These are phyloP conservation scores for Olyra latifolia DNA, from an alignment of 176 grass and related monocot genomes.

Conservation along the genomic window DNA sequence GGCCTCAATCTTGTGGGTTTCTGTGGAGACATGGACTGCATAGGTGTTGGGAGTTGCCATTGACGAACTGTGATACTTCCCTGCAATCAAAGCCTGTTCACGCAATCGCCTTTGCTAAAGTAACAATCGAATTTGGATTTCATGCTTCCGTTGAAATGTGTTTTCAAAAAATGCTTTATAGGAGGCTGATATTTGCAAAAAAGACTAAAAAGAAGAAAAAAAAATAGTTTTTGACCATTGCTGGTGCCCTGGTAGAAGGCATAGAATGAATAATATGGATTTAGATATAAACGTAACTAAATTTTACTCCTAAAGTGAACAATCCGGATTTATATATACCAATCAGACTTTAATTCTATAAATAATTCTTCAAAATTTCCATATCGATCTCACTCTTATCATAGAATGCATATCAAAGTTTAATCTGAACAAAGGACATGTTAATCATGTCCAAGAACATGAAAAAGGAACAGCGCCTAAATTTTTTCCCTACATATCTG, in stretches of 20 bases:
- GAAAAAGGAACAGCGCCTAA: neutral
- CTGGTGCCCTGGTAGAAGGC: neutral
- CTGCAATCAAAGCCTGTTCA: constrained; percentile 5
- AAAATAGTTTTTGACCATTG: neutral
- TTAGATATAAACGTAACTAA: constrained; percentile 8
- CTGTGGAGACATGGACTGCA: constrained; percentile 38
- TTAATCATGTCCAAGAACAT: neutral
- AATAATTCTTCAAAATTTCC: neutral
- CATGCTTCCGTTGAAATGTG: neutral
- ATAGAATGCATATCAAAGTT: neutral
- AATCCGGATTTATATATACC: neutral
- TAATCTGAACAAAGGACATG: neutral
- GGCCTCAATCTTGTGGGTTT: constrained; percentile 49
- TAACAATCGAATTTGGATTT: neutral
- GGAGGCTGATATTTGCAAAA: neutral
- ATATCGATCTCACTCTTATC: neutral
- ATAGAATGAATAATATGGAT: too few relatives aligned
- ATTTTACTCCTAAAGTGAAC: neutral
- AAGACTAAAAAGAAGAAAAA: too few relatives aligned
- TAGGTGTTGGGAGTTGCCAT: constrained; percentile 44
- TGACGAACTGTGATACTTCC: constrained; percentile 10
- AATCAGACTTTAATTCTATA: neutral
- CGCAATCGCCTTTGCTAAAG: neutral
- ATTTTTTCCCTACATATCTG: neutral
- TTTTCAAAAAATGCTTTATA: neutral